phyloP scores from a whole-genome alignment of 163 green algal species.

The Prototheca wickerhamii region DNA sequence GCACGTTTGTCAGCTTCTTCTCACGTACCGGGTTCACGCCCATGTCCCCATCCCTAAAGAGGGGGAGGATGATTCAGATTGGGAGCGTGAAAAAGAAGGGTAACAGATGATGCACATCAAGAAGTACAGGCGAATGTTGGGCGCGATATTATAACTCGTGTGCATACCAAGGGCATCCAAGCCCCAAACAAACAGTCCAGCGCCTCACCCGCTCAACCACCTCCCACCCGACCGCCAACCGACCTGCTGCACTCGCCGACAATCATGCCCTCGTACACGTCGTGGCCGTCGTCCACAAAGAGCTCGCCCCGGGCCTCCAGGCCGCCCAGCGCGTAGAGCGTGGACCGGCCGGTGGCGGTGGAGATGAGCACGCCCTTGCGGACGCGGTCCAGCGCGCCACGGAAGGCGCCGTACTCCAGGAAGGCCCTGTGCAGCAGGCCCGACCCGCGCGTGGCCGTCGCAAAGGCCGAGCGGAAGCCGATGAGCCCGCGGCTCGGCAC shows the following conservation, averaged over 20 bases:
- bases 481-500: slow-evolving; percentile 69
- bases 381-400: slow-evolving; percentile 46
- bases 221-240: not conserved
- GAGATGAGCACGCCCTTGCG: slow-evolving; percentile 75
- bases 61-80: too few species aligned
- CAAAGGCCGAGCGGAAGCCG: slow-evolving; percentile 60
- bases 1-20: slow-evolving; percentile 79
- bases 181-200: too few species aligned
- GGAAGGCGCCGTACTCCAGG: slow-evolving; percentile 39
- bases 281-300: slow-evolving; percentile 57
- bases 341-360: slow-evolving; percentile 49
- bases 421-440: slow-evolving; percentile 76
- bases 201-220: not conserved
- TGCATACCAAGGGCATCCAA: too few species aligned
- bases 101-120: too few species aligned
- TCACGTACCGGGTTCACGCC: slow-evolving; percentile 65
- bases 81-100: too few species aligned
- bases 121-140: too few species aligned
- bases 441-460: slow-evolving; percentile 59
- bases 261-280: slow-evolving; percentile 82
- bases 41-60: slow-evolving; percentile 53
- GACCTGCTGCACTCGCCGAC: slow-evolving; percentile 61
- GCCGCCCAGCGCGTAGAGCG: slow-evolving; percentile 58
- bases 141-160: too few species aligned
- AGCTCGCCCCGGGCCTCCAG: slow-evolving; percentile 68